Evolutionary conservation across 371 early-diverging fungal genomes (phyloP), one percentile per base, ranked within the genome.

Genomic region (Mucor mucedo): DNA sequence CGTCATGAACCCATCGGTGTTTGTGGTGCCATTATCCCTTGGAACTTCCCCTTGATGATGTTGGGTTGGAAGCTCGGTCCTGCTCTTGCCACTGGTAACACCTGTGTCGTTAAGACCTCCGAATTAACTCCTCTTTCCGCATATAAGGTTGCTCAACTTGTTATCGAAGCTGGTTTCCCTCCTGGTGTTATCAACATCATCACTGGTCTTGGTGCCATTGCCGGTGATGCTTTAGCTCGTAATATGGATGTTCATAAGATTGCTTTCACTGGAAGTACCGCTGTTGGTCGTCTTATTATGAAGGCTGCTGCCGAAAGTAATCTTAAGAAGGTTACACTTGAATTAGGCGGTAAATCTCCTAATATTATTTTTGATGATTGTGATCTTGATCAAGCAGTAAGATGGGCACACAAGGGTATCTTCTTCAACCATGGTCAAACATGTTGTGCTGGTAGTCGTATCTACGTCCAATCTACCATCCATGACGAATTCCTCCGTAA

Each of bases 311-410:
- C 93, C 8, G 87, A 83, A 55, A 81, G 83, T 56, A 91, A 87
- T 52, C 82, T 93, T 60, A 93, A 93, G 80, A 88, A 85, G 65
- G 77, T 91, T 8, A 88, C 92, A 5, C 69, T 93, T 45, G 93
- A 93, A 70, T 76, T 93, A 4, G 93, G 94, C 45, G 94, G 92
- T 58, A 93, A 93, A 60, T 94, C 95, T 1, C 92, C 95, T 41
- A 91, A 92, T 67, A 92, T 96, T 53, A 91, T 95, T 42, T 95
- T 96, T 74, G 93, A 90, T 27, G 91, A 92, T 75, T 93, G 91
- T 13, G 66, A 95, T 66, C 55, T 95, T 29, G 91, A 91, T 42
- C 83, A 84, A 64, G 93, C 93, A 7, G 91, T 93, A 40, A 75
- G 79, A 52, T 87, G 87, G 72, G 86, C 89, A 7, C 82, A 87